phyloP scores from a whole-genome alignment of 805 yeast genomes.

The Metschnikowia bowlesiae region DNA sequence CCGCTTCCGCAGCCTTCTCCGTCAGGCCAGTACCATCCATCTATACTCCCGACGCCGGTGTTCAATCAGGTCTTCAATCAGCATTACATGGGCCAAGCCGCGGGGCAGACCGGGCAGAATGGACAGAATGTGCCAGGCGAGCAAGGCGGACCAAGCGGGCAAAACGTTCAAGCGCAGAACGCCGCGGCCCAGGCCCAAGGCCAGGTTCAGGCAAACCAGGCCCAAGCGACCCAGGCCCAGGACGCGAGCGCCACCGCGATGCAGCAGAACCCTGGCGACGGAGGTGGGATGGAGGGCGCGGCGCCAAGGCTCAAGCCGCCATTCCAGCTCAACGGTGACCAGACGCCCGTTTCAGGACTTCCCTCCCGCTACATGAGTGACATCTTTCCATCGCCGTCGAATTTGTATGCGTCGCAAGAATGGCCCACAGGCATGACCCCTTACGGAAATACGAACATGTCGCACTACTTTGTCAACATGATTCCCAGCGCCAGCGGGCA shows the following conservation, averaged over 20 bases:
- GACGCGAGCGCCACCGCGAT: slow-evolving; percentile 2
- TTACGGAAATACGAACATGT: slow-evolving; percentile 23
- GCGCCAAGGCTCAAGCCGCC: slow-evolving; percentile 15
- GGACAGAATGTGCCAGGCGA: not conserved
- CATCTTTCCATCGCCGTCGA: slow-evolving; percentile 77
- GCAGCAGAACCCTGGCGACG: not conserved
- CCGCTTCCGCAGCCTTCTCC: slow-evolving; percentile 30
- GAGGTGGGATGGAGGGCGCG: slow-evolving; percentile 4
- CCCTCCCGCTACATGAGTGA: slow-evolving; percentile 72
- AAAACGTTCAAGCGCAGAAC: not conserved
- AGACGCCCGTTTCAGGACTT: slow-evolving; percentile 65
- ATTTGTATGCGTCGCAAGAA: slow-evolving; percentile 55
- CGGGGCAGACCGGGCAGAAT: not conserved
- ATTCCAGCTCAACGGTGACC: slow-evolving; percentile 42
- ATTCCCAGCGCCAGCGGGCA: slow-evolving; percentile 22
- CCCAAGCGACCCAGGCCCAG: slow-evolving; percentile 1
- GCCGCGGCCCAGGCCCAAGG: not conserved
- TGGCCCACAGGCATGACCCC: slow-evolving; percentile 43
- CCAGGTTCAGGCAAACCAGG: not conserved
- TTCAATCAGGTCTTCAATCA: slow-evolving; percentile 22
- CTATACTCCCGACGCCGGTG: slow-evolving; percentile 29
- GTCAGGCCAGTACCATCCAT: slow-evolving; percentile 17
- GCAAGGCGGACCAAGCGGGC: not conserved
- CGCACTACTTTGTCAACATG: slow-evolving; percentile 36
- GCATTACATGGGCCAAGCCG: slow-evolving; percentile 12